Conservation (phyloP, 148 eudicot genomes). For the Dianthus caryophyllus region DNA sequence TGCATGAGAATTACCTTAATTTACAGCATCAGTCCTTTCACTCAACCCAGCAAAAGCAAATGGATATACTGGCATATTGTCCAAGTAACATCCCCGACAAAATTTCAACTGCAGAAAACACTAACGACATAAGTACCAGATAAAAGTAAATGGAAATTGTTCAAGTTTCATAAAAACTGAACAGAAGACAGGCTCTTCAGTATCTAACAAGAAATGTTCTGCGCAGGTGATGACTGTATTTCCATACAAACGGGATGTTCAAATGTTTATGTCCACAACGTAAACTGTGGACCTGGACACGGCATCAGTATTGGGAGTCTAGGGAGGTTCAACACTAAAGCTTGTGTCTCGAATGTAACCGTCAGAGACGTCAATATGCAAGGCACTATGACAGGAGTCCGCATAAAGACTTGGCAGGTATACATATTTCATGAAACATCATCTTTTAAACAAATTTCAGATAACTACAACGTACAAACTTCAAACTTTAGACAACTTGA, state of each 20-base stretch:
- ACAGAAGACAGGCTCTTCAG: background rate
- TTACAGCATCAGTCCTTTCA: too few relatives aligned
- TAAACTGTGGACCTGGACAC: conserved; percentile 97
- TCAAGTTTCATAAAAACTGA: background rate
- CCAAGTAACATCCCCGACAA: conserved; percentile 10
- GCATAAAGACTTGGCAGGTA: conserved; percentile 99
- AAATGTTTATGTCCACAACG: conserved; percentile 64
- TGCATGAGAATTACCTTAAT: conserved; percentile 12
- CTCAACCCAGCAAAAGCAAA: conserved; percentile 11
- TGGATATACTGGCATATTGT: conserved; percentile 14
- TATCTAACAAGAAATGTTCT: conserved; percentile 14
- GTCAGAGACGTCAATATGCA: conserved; percentile 63
- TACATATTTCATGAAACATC: conserved; percentile 32
- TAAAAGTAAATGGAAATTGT: conserved; percentile 9
- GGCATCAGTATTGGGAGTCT: conserved; percentile 97
- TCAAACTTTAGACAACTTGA: too few relatives aligned
- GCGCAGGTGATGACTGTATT: conserved; percentile 86
- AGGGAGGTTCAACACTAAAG: conserved; percentile 76
- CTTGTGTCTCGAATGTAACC: conserved; percentile 85
- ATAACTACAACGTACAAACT: too few relatives aligned
- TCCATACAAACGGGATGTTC: conserved; percentile 89
- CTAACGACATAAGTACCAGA: background rate
- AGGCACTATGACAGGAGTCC: conserved; percentile 85
- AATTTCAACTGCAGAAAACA: conserved; percentile 2
- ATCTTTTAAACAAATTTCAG: too few relatives aligned